Evolutionary conservation across 805 yeast genomes (phyloP), one percentile per base, ranked within the genome.

Genomic region (Cyberlindnera lachancei): DNA sequence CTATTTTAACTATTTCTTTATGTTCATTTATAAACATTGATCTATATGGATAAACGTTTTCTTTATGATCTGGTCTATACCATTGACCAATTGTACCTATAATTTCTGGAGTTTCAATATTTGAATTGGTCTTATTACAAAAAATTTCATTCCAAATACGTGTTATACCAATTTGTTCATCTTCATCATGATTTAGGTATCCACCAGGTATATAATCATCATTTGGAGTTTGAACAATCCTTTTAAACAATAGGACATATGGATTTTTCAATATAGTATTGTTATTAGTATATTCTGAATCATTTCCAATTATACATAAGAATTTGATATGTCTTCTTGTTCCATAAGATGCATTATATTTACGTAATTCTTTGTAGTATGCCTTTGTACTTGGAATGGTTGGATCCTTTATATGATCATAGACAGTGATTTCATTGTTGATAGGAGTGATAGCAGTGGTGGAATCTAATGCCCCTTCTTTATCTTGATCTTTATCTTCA

Each of bases 11-110:
- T 12, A 34, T 19, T 21, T 42, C 48, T 23, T 36, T 40, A 19
- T 27, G 29, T 3, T 18, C 31, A 9, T 39, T 20, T 6, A 35
- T 21, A 23, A 36, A 33, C 10, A 13, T 31, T 5, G 41, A 30
- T 25, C 33, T 33, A 27, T 44, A 42, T 10, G 48, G 45, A 18
- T 44, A 42, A 1, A 36, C 37, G 8, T 33, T 29, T 5, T 25
- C 35, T n/a, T 32, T 39, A 4, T 15, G 13, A 7, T 42, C 41
- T n/a, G 43, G 46, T 34, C 45, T 42, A 22, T 29, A 40, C 48
- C 45, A 42, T 21, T 31, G 36, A 3, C 27, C 37, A 3, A n/a
- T n/a, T n/a, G n/a, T n/a, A n/a, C n/a, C n/a, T n/a, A n/a, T n/a
- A n/a, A n/a, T n/a, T n/a, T n/a, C n/a, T n/a, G n/a, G n/a, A n/a